phyloP scores from a whole-genome alignment of 257 asterid species.

The Oldenlandia corymbosa region DNA sequence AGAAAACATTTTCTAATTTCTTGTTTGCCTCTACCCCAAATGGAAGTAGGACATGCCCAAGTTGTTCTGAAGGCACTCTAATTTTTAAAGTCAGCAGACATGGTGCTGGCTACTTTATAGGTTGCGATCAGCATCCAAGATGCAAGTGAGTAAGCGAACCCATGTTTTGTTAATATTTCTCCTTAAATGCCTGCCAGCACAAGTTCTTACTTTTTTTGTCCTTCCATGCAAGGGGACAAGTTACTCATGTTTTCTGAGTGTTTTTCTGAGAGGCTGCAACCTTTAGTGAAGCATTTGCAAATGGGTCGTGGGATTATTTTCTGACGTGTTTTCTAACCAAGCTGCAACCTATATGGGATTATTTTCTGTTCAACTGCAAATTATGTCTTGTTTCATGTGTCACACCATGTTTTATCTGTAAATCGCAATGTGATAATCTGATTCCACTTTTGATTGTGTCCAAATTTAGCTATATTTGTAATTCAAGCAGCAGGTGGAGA shows the following conservation, averaged over 20 bases:
- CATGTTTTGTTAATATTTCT: background rate
- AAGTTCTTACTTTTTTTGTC: too few relatives aligned
- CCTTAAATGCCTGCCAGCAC: background rate
- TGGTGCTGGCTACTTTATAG: conserved; percentile 89
- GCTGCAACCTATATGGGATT: background rate
- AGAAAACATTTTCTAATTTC: conserved; percentile 65
- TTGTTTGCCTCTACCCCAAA: conserved; percentile 65
- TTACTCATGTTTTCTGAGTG: too few relatives aligned
- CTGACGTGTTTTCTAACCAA: too few relatives aligned
- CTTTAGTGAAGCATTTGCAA: too few relatives aligned
- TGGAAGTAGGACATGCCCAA: conserved; percentile 76
- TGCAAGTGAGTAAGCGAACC: conserved; percentile 66
- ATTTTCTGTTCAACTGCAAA: background rate
- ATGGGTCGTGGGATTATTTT: background rate
- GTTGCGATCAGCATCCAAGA: conserved; percentile 90
- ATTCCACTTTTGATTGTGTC: background rate
- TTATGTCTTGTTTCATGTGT: background rate
- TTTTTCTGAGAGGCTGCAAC: background rate
- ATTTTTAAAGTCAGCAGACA: conserved; percentile 81
- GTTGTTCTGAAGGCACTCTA: conserved; percentile 70
- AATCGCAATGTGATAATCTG: background rate
- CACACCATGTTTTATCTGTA: background rate
- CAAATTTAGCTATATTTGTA: background rate
- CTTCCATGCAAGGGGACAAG: too few relatives aligned
- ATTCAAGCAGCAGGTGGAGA: background rate